Evolutionary conservation across 352 stramenopile species (phyloP).

Genomic region (Phytophthora citricola): DNA sequence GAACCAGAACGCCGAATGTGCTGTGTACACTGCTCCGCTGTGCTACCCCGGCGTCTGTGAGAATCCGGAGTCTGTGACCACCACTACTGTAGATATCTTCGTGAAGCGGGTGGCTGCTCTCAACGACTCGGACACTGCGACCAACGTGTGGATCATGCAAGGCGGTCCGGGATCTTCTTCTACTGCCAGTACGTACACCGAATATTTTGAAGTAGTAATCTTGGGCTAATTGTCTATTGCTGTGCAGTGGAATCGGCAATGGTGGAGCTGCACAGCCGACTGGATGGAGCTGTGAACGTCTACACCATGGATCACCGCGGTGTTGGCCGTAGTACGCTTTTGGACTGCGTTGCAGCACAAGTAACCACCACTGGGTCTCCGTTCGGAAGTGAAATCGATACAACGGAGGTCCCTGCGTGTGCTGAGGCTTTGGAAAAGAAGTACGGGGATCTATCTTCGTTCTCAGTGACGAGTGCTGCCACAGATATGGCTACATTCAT

Average conservation of each 20-base stretch:
- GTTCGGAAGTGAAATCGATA: not conserved
- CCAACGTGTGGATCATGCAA: not conserved
- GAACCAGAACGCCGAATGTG: slow-evolving; percentile 32
- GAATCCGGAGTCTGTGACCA: not conserved
- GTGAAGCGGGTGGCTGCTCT: slow-evolving; percentile 39
- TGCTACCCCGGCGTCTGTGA: slow-evolving; percentile 36
- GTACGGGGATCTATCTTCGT: not conserved
- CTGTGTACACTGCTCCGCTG: slow-evolving; percentile 30
- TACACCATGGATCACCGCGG: slow-evolving; percentile 57
- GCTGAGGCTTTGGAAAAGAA: not conserved
- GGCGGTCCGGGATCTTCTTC: not conserved
- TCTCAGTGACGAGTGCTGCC: not conserved
- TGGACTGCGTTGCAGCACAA: slow-evolving; percentile 38
- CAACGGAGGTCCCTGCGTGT: not conserved
- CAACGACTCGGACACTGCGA: slow-evolving; percentile 8
- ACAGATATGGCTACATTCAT: not conserved
- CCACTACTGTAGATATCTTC: slow-evolving; percentile 36
- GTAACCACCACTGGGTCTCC: not conserved
- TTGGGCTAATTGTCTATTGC: not conserved
- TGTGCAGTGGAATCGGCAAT: slow-evolving; percentile 17
- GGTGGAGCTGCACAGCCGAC: slow-evolving; percentile 21
- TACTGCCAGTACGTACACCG: not conserved
- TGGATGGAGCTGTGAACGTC: slow-evolving; percentile 39
- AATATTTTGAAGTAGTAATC: not conserved
- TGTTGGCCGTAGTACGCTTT: slow-evolving; percentile 37